Percentiles rank a stretch among this genome's conserved stretches.
phyloP scores from a whole-genome alignment of 164 flowering plant genomes.

The Berberis vulgaris region DNA sequence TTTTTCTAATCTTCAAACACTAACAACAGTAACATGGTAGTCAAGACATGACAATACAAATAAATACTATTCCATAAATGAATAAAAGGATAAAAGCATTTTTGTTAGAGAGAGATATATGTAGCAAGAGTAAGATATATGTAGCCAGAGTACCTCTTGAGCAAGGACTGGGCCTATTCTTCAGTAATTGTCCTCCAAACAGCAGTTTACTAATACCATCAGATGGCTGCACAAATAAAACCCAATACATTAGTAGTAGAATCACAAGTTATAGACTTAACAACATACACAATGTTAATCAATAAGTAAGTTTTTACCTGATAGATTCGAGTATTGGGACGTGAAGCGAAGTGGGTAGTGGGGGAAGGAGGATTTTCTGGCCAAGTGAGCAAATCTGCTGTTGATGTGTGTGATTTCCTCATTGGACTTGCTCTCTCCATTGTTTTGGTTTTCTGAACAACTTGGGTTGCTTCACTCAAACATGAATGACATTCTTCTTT shows the following conservation, averaged over 20 bases:
- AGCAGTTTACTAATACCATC: conserved; percentile 81
- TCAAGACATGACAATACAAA: background rate
- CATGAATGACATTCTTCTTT: too few species aligned
- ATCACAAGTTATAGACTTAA: conserved; percentile 6
- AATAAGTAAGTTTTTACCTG: conserved; percentile 31
- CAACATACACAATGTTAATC: background rate
- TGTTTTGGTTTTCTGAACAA: background rate
- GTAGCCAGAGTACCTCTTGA: conserved; percentile 59
- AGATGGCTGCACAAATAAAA: conserved; percentile 52
- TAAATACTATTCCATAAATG: too few species aligned
- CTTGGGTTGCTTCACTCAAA: too few species aligned
- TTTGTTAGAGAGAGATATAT: background rate
- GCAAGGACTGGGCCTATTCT: conserved; percentile 70
- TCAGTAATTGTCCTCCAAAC: conserved; percentile 92
- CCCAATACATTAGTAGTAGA: background rate
- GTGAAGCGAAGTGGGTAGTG: conserved; percentile 61
- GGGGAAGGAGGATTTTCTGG: conserved; percentile 69
- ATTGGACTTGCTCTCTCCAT: conserved; percentile 77
- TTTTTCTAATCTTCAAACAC: too few species aligned
- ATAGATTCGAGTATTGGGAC: conserved; percentile 44
- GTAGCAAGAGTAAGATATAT: background rate
- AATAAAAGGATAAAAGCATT: background rate
- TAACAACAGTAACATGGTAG: too few species aligned
- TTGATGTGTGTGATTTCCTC: conserved; percentile 84
- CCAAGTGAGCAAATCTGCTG: conserved; percentile 95